Base-by-base conservation (phyloP, 331 rosid genomes). In the Erythrophleum ivorense region DNA sequence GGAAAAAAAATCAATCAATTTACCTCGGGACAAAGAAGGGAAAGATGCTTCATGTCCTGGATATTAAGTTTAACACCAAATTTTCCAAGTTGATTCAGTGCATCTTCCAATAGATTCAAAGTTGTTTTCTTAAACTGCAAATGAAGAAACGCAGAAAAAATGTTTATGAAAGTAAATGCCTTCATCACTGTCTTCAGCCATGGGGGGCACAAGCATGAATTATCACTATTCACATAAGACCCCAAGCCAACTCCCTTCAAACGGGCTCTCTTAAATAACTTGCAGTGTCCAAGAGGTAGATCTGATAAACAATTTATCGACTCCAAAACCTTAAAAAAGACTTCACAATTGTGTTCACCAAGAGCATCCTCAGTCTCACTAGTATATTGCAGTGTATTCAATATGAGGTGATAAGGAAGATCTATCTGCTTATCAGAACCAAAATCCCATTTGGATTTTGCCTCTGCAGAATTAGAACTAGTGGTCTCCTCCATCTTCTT, bases 131-230 rank as follows among this genome's bases (percentile, higher is more conserved):
- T 83, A 76, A 81, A 58, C 76, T 85, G 92, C 69, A 85, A 86
- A 86, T 87, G 88, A 82, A 88, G 84, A 79, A 88, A 80, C 46
- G 87, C 88, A 34, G 89, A 88, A 64, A 92, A 88, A 79, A 87
- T 82, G 71, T 94, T 94, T 19, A 92, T 50, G 86, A 92, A 94
- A 81, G 95, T 77, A 85, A 92, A 91, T 15, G 95, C 86, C 90
- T 94, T 90, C 90, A 92, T 57, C 43, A 82, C 73, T n/a, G 58
- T 86, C 90, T 92, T 94, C 97, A 92, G 84, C 98, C 98, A 94
- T 9, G 50, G 81, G 12, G 98, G 95, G 84, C 98, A 94, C 82
- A 88, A 55, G 84, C 97, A 94, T 18, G 87, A 78, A 85, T 48
- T 78, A 62, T 77, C 82, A 63, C 62, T 53, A 16, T 77, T 46